phyloP scores from a whole-genome alignment of 1,284 basidiomycete genomes.

The Exobasidium rhododendri region DNA sequence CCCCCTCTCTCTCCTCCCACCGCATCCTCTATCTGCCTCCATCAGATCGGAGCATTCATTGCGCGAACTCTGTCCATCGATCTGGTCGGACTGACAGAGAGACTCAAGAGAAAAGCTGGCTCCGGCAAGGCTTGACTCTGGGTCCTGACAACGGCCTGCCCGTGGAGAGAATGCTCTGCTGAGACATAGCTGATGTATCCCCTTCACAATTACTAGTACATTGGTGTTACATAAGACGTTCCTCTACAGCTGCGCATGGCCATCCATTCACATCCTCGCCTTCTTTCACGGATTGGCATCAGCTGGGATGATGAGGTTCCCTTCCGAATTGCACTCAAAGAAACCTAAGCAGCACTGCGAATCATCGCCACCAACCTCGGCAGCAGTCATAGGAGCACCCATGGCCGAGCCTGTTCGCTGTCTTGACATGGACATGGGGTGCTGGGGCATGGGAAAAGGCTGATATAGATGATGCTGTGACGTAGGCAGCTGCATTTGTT shows the following conservation, averaged over 20 bases:
- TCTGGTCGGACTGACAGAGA: neutral
- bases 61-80: neutral
- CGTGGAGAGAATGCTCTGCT: too few relatives aligned
- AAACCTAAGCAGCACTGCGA: neutral
- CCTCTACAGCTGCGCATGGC: too few relatives aligned
- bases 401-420: too few relatives aligned
- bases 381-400: too few relatives aligned
- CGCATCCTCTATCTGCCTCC: neutral
- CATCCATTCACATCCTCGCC: too few relatives aligned
- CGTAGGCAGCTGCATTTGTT: neutral
- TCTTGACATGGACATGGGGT: neutral
- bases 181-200: too few relatives aligned
- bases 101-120: neutral
- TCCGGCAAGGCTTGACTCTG: too few relatives aligned
- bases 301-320: neutral
- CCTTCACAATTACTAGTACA: too few relatives aligned
- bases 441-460: neutral
- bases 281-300: too few relatives aligned
- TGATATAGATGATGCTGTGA: neutral
- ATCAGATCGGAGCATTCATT: constrained; percentile 8
- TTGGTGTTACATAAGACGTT: too few relatives aligned
- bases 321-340: neutral
- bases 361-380: constrained; percentile 3
- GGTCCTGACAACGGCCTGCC: too few relatives aligned
- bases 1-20: neutral